These are phyloP conservation scores for Acorus calamus DNA, from an alignment of 106 monocot genomes.

Conservation along the genomic window DNA sequence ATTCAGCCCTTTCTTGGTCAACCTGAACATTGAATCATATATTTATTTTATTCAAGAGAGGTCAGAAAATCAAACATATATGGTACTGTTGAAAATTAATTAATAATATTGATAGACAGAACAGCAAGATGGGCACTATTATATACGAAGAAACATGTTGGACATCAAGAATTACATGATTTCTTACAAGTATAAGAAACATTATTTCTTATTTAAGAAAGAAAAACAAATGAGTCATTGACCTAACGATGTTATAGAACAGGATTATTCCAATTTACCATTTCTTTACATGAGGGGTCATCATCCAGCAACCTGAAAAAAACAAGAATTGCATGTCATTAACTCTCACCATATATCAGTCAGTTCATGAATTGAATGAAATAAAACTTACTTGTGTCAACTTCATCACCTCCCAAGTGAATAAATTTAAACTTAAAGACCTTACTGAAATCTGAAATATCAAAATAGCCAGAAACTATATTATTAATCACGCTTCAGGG, in stretches of 20 bases:
- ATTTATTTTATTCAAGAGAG: too few relatives aligned
- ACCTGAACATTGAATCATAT: constrained; percentile 25
- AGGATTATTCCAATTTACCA: constrained; percentile 30
- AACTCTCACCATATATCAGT: too few relatives aligned
- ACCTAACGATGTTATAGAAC: too few relatives aligned
- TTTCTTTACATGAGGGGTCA: constrained; percentile 54
- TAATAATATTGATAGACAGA: too few relatives aligned
- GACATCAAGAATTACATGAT: too few relatives aligned
- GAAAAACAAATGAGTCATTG: too few relatives aligned
- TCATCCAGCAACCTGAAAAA: constrained; percentile 72
- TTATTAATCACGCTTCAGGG: constrained; percentile 4
- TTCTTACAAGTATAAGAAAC: too few relatives aligned
- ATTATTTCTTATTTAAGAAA: too few relatives aligned
- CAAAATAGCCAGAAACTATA: constrained; percentile 1
- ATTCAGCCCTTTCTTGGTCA: constrained; percentile 47
- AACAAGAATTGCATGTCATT: not conserved
- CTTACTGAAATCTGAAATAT: constrained; percentile 78
- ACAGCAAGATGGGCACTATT: too few relatives aligned
- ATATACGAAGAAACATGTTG: too few relatives aligned
- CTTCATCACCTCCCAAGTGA: constrained; percentile 93
- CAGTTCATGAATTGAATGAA: not conserved
- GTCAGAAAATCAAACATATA: too few relatives aligned
- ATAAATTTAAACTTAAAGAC: constrained; percentile 90
- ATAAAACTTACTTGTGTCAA: constrained; percentile 58
- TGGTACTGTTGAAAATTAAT: too few relatives aligned